Conservation (phyloP, 768 basidiomycete species). For the Royoungia palumana region DNA sequence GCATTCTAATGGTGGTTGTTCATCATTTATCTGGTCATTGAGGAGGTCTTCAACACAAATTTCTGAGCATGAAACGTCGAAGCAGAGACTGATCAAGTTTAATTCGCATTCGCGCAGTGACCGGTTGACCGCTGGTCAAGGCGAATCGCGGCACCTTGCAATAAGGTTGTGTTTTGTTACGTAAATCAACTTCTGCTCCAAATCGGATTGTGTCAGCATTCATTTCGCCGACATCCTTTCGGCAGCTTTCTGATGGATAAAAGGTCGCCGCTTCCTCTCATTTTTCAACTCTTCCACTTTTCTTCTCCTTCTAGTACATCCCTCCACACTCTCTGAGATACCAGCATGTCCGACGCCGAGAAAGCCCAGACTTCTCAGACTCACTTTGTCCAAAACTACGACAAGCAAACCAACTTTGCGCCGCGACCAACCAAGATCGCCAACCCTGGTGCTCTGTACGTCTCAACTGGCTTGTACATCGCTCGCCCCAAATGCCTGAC, state of each 20-base stretch:
- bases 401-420: slow-evolving; percentile 14
- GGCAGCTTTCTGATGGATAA: slow-evolving; percentile 17
- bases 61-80: too few relatives aligned
- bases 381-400: slow-evolving; percentile 18
- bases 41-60: too few relatives aligned
- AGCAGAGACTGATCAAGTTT: too few relatives aligned
- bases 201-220: slow-evolving; percentile 22
- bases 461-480: background rate
- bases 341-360: slow-evolving; percentile 37
- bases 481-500: background rate
- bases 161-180: background rate
- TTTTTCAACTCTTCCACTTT: background rate
- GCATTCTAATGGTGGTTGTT: too few relatives aligned
- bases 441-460: slow-evolving; percentile 49
- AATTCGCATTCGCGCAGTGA: too few relatives aligned
- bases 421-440: slow-evolving; percentile 40
- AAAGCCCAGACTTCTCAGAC: slow-evolving; percentile 26
- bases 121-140: too few relatives aligned
- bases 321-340: background rate
- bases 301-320: background rate
- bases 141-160: too few relatives aligned
- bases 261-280: background rate
- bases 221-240: slow-evolving; percentile 13
- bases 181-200: background rate
- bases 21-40: too few relatives aligned